phyloP scores from a whole-genome alignment of 2,329 filamentous ascomycete genomes.

The Fusarium fujikuroi region DNA sequence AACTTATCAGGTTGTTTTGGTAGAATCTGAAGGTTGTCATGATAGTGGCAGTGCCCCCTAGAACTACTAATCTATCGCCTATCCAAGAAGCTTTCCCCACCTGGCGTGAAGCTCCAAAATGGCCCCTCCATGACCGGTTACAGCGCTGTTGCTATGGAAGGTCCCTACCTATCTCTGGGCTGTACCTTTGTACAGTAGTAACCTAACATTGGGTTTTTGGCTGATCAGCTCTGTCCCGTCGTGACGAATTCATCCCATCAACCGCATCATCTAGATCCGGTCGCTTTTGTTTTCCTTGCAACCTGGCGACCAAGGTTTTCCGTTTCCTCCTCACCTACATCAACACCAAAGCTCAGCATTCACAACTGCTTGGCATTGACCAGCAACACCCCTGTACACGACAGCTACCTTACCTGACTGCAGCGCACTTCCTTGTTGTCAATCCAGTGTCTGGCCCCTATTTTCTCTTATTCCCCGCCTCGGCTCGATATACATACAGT shows the following conservation, averaged over 20 bases:
- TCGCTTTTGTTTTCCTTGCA: not conserved
- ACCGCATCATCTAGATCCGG: not conserved
- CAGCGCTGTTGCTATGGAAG: not conserved
- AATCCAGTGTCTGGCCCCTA: slow-evolving; percentile 33
- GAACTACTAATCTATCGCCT: not conserved
- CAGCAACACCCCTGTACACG: slow-evolving; percentile 13
- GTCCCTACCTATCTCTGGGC: not conserved
- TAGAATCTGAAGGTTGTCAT: slow-evolving; percentile 3
- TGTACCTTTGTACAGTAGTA: not conserved
- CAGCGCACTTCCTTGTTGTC: slow-evolving; percentile 23
- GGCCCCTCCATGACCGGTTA: not conserved
- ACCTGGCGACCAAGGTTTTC: not conserved
- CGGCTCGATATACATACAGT: not conserved
- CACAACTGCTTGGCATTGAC: slow-evolving; percentile 20
- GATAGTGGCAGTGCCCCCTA: slow-evolving; percentile 2
- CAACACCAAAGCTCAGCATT: slow-evolving; percentile 12
- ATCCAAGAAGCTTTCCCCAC: slow-evolving; percentile 1
- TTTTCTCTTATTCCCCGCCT: slow-evolving; percentile 30
- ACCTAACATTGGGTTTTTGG: not conserved
- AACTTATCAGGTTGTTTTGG: slow-evolving; percentile 4
- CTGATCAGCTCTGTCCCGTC: not conserved
- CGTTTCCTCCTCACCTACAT: not conserved
- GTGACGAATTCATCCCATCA: slow-evolving; percentile 25
- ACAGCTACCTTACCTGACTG: not conserved
- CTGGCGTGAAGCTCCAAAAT: slow-evolving; percentile 12